These are phyloP conservation scores for Verticillium longisporum DNA, from an alignment of 2,329 filamentous ascomycete genomes.

Conservation along the genomic window DNA sequence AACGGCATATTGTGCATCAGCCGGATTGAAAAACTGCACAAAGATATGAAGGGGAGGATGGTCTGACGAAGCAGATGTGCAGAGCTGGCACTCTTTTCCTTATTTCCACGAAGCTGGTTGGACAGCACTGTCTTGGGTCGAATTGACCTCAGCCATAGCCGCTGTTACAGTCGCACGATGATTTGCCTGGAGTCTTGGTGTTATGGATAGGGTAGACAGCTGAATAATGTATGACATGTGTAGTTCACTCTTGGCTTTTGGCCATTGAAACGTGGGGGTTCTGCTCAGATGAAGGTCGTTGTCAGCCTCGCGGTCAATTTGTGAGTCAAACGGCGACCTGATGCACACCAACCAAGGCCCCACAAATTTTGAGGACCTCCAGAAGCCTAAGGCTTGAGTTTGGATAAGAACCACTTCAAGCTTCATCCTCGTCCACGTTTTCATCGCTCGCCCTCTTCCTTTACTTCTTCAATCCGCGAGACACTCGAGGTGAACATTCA, in stretches of 20 bases:
- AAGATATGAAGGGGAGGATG: neutral
- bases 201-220: neutral
- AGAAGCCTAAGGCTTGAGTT: neutral
- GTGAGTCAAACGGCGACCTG: neutral
- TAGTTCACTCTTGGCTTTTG: neutral
- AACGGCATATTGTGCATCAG: neutral
- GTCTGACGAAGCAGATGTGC: neutral
- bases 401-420: neutral
- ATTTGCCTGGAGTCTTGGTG: neutral
- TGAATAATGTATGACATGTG: neutral
- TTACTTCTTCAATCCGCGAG: neutral
- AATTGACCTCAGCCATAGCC: neutral
- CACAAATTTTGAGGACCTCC: neutral
- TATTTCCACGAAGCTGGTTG: neutral
- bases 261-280: neutral
- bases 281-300: neutral
- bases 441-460: neutral
- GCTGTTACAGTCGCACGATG: neutral
- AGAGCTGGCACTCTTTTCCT: neutral
- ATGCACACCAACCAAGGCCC: neutral
- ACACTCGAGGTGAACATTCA: neutral
- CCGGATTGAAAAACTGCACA: neutral
- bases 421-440: neutral
- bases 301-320: neutral
- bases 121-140: neutral